Evolutionary conservation across 768 basidiomycete genomes (phyloP).

Genomic region (Saitozyma podzolica): DNA sequence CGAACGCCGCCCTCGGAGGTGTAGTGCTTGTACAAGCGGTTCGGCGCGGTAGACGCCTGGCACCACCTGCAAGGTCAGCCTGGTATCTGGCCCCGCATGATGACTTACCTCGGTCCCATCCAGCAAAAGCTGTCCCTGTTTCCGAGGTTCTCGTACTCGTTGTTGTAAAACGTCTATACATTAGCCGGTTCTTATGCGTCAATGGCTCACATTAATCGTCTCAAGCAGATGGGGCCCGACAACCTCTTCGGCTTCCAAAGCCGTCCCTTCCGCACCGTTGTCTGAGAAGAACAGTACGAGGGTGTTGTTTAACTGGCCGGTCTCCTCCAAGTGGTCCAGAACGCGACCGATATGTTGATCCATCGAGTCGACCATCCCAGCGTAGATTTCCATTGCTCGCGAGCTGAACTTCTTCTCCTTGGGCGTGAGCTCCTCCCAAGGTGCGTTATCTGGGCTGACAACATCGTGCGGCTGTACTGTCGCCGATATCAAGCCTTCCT

Average conservation of each 20-base stretch:
- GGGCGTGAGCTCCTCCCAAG: constrained; percentile 33
- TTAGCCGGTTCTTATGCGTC: constrained; percentile 18
- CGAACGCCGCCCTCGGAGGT: constrained; percentile 37
- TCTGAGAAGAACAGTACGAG: constrained; percentile 46
- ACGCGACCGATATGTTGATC: constrained; percentile 46
- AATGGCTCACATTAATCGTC: constrained; percentile 38
- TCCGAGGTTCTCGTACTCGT: constrained; percentile 36
- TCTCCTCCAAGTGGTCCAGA: constrained; percentile 31
- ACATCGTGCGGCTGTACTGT: constrained; percentile 15
- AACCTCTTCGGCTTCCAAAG: constrained; percentile 10
- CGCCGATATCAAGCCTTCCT: constrained; percentile 32
- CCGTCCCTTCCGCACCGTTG: constrained; percentile 47
- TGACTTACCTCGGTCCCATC: constrained; percentile 41
- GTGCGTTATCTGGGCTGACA: too few relatives aligned
- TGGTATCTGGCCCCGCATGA: too few relatives aligned
- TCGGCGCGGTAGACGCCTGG: not conserved
- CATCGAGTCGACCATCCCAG: constrained; percentile 45
- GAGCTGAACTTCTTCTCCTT: constrained; percentile 33
- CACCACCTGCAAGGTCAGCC: not conserved
- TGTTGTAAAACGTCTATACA: constrained; percentile 34
- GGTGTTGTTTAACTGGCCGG: constrained; percentile 46
- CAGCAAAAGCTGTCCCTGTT: constrained; percentile 44
- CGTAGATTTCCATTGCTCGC: constrained; percentile 42
- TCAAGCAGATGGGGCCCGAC: constrained; percentile 8
- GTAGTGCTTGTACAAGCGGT: too few relatives aligned